Percentiles rank a stretch among this genome's conserved stretches.
Evolutionary conservation across 805 yeast genomes (phyloP).

Genomic region (Candida khao-thaluensis): DNA sequence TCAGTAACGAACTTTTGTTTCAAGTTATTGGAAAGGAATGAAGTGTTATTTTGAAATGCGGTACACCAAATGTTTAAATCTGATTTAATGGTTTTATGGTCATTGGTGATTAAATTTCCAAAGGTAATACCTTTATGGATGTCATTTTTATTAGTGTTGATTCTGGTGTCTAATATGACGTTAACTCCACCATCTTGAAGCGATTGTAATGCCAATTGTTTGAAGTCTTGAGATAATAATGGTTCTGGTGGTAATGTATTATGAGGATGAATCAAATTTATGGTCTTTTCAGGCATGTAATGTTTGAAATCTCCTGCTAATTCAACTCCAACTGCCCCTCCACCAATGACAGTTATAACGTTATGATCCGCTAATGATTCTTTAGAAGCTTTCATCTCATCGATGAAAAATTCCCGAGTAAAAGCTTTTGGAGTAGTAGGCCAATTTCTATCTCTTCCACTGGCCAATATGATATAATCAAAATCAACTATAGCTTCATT

Average conservation of each 20-base stretch:
- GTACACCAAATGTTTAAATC: constrained; percentile 38
- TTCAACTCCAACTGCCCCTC: constrained; percentile 46
- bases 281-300: constrained; percentile 29
- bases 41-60: constrained; percentile 32
- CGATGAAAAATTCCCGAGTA: constrained; percentile 33
- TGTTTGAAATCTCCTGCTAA: constrained; percentile 41
- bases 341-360: constrained; percentile 43
- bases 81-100: constrained; percentile 27
- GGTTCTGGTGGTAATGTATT: constrained; percentile 38
- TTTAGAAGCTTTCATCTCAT: constrained; percentile 42
- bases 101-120: constrained; percentile 29
- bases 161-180: constrained; percentile 29
- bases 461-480: constrained; percentile 48
- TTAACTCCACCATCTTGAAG: constrained; percentile 29
- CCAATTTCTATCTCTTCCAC: constrained; percentile 53
- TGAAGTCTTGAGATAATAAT: constrained; percentile 28
- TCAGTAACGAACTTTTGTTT: constrained; percentile 23
- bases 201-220: constrained; percentile 25
- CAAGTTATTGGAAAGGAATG: constrained; percentile 23
- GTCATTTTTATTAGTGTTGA: constrained; percentile 14
- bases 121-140: constrained; percentile 19
- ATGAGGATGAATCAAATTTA: constrained; percentile 41
- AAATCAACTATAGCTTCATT: constrained; percentile 26
- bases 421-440: constrained; percentile 52
- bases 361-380: constrained; percentile 32